Evolutionary conservation across 2,329 filamentous ascomycete genomes (phyloP), one percentile per base, ranked within the genome.

Genomic region (Botryotinia narcissicola): DNA sequence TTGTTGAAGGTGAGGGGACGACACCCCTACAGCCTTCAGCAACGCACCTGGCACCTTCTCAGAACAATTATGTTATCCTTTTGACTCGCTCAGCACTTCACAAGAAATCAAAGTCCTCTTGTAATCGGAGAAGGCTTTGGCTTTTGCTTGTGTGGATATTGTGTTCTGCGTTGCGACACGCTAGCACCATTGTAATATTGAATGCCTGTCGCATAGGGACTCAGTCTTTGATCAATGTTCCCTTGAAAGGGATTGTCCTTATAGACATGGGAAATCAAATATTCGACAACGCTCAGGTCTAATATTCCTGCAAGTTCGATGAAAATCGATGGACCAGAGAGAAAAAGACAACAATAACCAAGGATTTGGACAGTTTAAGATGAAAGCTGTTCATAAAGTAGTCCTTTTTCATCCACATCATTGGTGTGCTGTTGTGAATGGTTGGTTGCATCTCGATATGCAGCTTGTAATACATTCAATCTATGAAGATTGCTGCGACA

Each of bases 1-100:
- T 78, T 92, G 91, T n/a, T 66, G 62, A 85, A 80, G 85, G 89
- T 83, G 90, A 88, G 84, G 91, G 25, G 40, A 20, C 37, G 14
- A 44, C 4, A 29, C 16, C 14, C 37, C n/a, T 63, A 63, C 60
- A 63, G 37, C 37, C 60, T 63, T 63, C 25, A 44, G 60, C 37
- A 29, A 63, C 37, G n/a, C 32, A 25, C 32, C 22, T 12, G 59
- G 32, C 20, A 9, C n/a, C 16, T 9, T 32, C n/a, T 16, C 35
- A 29, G 51, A 25, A 4, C 12, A 54, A 54, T 22, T 18, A 32
- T 29, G n/a, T 57, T 57, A 57, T 57, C 51, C 7, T 29, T 57
- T 57, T 29, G 51, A 32, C 51, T 57, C 51, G n/a, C n/a, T 57
- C 51, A n/a, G 14, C n/a, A 29, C 51, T 16, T 57, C 51, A 57